A percentile compares a stretch with the other conserved stretches of the same genome.
Evolutionary conservation across 495 filamentous ascomycete genomes (phyloP).

Genomic region (Neurospora pannonica): DNA sequence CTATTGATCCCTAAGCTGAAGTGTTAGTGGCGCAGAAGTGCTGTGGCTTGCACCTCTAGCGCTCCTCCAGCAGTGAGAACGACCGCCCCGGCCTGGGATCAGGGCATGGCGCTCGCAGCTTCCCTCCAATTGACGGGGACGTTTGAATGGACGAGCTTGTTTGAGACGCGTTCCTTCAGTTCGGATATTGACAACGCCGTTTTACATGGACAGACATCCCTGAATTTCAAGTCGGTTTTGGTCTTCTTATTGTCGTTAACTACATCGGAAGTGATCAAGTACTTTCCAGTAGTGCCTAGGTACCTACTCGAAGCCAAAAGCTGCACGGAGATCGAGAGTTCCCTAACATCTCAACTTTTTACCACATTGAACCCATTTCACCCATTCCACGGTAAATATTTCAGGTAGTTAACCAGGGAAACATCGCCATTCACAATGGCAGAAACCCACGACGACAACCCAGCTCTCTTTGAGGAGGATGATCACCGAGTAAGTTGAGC

Average conservation of each 20-base stretch:
- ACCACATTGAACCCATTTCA: not conserved
- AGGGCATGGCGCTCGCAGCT: not conserved
- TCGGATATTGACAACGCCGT: not conserved
- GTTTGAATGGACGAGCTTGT: not conserved
- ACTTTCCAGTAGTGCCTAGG: not conserved
- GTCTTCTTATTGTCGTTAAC: not conserved
- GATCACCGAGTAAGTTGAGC: slow-evolving; percentile 21
- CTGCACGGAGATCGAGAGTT: not conserved
- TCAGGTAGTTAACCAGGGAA: not conserved
- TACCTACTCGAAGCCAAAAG: no score
- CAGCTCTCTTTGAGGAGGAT: slow-evolving; percentile 17
- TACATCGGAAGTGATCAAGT: not conserved
- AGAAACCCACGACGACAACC: slow-evolving; percentile 2
- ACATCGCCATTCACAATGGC: slow-evolving; percentile 1
- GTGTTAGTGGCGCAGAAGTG: not conserved
- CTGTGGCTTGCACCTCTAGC: not conserved
- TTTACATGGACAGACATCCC: not conserved
- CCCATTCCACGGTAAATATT: not conserved
- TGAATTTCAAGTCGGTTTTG: not conserved
- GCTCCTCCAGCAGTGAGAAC: not conserved
- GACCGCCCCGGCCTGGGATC: not conserved
- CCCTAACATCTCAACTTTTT: not conserved
- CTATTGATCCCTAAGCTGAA: not conserved
- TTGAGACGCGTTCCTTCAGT: not conserved
- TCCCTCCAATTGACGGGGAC: not conserved